A percentile compares a stretch with the other conserved stretches of the same genome.
phyloP scores from a whole-genome alignment of 305 asterid genomes.

The Euphrasia arctica region DNA sequence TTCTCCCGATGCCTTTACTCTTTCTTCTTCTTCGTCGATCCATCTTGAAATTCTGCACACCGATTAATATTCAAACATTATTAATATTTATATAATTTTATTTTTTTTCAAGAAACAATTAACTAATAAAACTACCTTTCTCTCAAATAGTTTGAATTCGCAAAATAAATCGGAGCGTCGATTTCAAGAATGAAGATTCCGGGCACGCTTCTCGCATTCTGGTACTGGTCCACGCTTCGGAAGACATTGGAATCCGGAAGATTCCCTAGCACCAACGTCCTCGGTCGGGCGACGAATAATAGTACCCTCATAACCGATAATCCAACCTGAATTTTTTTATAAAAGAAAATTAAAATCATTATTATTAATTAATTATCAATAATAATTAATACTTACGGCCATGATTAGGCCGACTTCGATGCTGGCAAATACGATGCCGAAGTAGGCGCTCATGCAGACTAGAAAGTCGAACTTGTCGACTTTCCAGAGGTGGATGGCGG shows the following conservation, averaged over 20 bases:
- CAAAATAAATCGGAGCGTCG: conserved; percentile 85
- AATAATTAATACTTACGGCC: conserved; percentile 47
- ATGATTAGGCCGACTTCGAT: conserved; percentile 70
- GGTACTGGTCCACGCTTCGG: conserved; percentile 78
- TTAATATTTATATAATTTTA: background rate
- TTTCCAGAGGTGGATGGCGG: conserved; percentile 84
- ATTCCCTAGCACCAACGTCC: conserved; percentile 71
- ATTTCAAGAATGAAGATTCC: conserved; percentile 82
- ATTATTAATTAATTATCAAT: background rate
- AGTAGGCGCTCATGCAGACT: conserved; percentile 75
- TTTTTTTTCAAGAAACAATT: too few species aligned
- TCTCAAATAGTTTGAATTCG: conserved; percentile 81
- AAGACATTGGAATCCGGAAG: conserved; percentile 72
- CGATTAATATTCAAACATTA: too few species aligned
- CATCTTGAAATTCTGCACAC: conserved; percentile 66
- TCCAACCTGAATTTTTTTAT: conserved; percentile 46
- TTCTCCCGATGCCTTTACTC: conserved; percentile 52
- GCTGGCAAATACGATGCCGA: conserved; percentile 78
- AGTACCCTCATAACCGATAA: conserved; percentile 68
- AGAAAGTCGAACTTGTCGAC: conserved; percentile 88
- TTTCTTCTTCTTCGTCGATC: conserved; percentile 91
- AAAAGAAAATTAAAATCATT: background rate
- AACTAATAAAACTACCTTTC: conserved; percentile 52
- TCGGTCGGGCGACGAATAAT: conserved; percentile 86
- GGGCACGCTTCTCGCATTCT: conserved; percentile 51